Evolutionary conservation across 2,329 filamentous ascomycete genomes (phyloP), one percentile per base, ranked within the genome.

Genomic region (Nannizziopsis arthrosporioides): DNA sequence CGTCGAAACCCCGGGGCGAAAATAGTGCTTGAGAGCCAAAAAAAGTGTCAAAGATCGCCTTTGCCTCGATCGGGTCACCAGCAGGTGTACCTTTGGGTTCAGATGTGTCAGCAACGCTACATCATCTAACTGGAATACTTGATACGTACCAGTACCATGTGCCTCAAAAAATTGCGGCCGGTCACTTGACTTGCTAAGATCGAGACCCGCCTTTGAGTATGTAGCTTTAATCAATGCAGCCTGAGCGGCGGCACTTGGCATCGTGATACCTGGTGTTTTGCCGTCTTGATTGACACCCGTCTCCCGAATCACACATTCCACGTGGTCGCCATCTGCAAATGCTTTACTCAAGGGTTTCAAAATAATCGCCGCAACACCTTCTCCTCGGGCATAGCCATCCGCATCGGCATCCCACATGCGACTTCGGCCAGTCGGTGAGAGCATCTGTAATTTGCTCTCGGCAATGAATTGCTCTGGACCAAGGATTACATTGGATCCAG

Each of bases 371-470:
- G 67, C 67, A 10, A 74, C 56, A 1, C 74, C 74, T 45, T 79
- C 76, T 2, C 70, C 73, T 2, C 80, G 70, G 0, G 74, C 78
- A 56, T 83, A 84, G 1, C 81, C 81, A 50, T 77, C 75, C 14
- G 77, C 80, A 2, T 70, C 68, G n/a, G 70, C 70, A 34, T 65
- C 66, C 39, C 66, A 73, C 46, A 63, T 65, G 1, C 56, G 63
- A 5, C 47, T 48, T 4, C 5, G 59, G 55, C 11, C 59, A 44
- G 6, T 44, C 1, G 49, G 47, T 2, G 46, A 53, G 35, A 55
- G 42, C 48, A 51, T 52, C 43, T 47, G 53, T 3, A 61, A 36
- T 5, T 51, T 53, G 15, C 27, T 3, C 49, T 47, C 38, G 9
- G 12, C 34, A 18, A 51, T 37, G 30, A 48, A 51, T 36, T 17